These are phyloP conservation scores for Durotheca rogersii DNA, from an alignment of 495 filamentous ascomycete genomes.

Conservation along the genomic window DNA sequence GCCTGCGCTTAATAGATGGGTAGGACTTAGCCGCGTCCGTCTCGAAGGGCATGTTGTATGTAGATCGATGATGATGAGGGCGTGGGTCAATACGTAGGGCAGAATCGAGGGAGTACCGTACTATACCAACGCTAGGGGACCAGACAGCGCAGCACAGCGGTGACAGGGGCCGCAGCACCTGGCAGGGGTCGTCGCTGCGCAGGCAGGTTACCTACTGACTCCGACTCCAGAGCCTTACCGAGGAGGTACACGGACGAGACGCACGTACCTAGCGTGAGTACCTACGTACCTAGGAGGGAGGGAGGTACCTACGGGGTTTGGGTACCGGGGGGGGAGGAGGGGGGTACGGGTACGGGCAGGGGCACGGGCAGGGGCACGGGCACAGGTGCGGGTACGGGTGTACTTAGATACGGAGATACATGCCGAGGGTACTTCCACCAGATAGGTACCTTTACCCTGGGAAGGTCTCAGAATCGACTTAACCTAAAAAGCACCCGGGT, in stretches of 20 bases:
- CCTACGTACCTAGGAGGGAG: constrained; percentile 1
- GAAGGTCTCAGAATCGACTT: too few relatives aligned
- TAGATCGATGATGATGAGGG: constrained; percentile 18
- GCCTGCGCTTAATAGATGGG: constrained; percentile 7
- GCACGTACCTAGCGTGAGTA: background rate
- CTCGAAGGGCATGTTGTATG: background rate
- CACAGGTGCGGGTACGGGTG: too few relatives aligned
- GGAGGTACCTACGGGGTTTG: constrained; percentile 4
- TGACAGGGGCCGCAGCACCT: constrained; percentile 17
- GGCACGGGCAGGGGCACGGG: too few relatives aligned
- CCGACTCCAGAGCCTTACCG: constrained; percentile 1
- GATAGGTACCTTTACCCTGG: too few relatives aligned
- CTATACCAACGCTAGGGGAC: constrained; percentile 2
- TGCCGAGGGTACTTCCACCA: too few relatives aligned
- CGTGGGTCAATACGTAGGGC: constrained; percentile 31
- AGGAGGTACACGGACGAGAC: too few relatives aligned
- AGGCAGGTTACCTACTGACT: too few relatives aligned
- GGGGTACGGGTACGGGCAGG: too few relatives aligned
- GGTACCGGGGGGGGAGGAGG: too few relatives aligned
- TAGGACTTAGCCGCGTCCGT: constrained; percentile 22
- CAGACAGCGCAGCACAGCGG: constrained; percentile 10
- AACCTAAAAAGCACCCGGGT: too few relatives aligned
- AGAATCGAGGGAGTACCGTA: constrained; percentile 14
- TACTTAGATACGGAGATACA: too few relatives aligned
- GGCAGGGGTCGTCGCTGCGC: constrained; percentile 14